Percentiles rank a stretch among this genome's conserved stretches.
Evolutionary conservation across 1,139 yeast species (phyloP).

Genomic region (Lodderomyces margitis): DNA sequence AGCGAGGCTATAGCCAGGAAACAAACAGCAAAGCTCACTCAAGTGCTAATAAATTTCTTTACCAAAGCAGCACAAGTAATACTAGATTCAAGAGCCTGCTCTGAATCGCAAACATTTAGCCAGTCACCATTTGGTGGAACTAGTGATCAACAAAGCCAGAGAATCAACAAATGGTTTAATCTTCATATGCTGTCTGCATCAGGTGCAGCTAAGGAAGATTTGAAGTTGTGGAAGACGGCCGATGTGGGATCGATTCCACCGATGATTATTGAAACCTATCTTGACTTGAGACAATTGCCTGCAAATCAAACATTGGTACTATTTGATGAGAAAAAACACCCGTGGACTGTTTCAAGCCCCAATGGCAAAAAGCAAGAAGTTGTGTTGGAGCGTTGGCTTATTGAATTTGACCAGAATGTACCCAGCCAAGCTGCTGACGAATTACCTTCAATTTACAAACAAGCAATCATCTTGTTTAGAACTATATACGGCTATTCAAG

Average conservation of each 20-base stretch:
- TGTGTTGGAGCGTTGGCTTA: constrained; percentile 88
- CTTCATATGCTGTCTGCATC: constrained; percentile 48
- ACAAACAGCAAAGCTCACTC: constrained; percentile 37
- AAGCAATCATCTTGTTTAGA: constrained; percentile 70
- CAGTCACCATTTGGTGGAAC: not conserved
- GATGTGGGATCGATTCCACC: constrained; percentile 59
- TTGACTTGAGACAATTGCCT: constrained; percentile 65
- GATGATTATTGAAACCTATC: constrained; percentile 76
- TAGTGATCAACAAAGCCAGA: constrained; percentile 14
- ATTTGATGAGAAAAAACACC: constrained; percentile 45
- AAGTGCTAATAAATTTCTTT: constrained; percentile 65
- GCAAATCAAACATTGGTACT: constrained; percentile 62
- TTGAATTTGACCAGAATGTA: constrained; percentile 60
- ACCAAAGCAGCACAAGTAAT: constrained; percentile 65
- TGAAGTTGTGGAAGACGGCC: constrained; percentile 56
- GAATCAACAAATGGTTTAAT: constrained; percentile 64
- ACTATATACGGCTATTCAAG: constrained; percentile 66
- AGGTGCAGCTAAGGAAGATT: constrained; percentile 52
- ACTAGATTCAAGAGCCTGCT: constrained; percentile 18
- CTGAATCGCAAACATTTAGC: constrained; percentile 3
- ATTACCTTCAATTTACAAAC: constrained; percentile 70
- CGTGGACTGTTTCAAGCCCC: constrained; percentile 41
- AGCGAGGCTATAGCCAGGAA: constrained; percentile 15
- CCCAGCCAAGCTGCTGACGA: constrained; percentile 41
- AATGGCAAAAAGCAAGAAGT: constrained; percentile 63